Conservation (phyloP, 1,284 basidiomycete genomes). For the Ustilago shanxiensis region DNA sequence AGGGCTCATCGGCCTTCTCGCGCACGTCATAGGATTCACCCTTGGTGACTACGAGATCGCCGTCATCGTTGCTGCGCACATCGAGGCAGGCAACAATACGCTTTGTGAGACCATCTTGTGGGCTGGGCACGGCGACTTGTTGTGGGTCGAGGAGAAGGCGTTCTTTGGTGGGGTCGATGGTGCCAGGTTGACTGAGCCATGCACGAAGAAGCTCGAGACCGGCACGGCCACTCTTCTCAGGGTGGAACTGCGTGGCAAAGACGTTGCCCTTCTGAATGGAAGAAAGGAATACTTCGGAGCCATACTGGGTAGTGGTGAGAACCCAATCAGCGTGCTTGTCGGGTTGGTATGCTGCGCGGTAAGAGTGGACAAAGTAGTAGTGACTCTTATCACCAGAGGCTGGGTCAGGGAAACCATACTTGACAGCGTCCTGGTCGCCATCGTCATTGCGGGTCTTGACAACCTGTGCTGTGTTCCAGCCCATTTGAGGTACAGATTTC, state of each 20-base stretch:
- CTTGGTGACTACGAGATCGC: constrained; percentile 98
- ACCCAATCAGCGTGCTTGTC: constrained; percentile 76
- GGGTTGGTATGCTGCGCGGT: constrained; percentile 78
- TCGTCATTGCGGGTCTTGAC: constrained; percentile 46
- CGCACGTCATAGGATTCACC: constrained; percentile 99
- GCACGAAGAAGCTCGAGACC: constrained; percentile 84
- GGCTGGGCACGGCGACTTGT: constrained; percentile 69
- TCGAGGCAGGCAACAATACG: constrained; percentile 98
- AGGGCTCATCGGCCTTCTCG: constrained; percentile 73
- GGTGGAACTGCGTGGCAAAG: constrained; percentile 97
- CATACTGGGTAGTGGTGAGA: constrained; percentile 91
- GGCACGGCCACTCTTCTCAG: constrained; percentile 95
- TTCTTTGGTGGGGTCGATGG: constrained; percentile 38
- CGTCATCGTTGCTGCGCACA: constrained; percentile 93
- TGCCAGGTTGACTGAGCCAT: constrained; percentile 79
- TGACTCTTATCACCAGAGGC: constrained; percentile 75
- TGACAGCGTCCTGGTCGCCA: constrained; percentile 41
- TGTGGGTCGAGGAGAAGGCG: constrained; percentile 53
- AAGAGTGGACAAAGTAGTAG: constrained; percentile 96
- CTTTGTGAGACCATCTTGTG: constrained; percentile 76
- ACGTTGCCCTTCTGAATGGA: constrained; percentile 86
- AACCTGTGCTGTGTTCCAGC: constrained; percentile 78
- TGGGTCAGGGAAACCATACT: constrained; percentile 52
- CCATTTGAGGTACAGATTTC: constrained; percentile 97
- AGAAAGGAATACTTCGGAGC: constrained; percentile 90